phyloP scores from a whole-genome alignment of 768 basidiomycete genomes.

The Pulveroboletus sp. region DNA sequence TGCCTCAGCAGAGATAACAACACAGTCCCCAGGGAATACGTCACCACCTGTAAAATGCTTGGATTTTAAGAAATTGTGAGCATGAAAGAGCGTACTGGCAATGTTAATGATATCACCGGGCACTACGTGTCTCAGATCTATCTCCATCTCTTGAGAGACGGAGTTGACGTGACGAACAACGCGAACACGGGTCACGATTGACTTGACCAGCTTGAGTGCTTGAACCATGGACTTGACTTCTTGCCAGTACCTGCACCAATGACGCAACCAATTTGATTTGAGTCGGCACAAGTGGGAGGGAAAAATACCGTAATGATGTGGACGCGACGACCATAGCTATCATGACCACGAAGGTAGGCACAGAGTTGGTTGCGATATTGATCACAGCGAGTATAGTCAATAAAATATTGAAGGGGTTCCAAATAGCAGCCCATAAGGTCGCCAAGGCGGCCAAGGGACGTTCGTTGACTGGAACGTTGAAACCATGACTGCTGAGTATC shows the following conservation, averaged over 20 bases:
- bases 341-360: constrained; percentile 34
- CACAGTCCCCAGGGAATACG: constrained; percentile 36
- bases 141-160: constrained; percentile 23
- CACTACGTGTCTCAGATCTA: constrained; percentile 31
- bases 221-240: constrained; percentile 34
- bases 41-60: constrained; percentile 24
- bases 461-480: constrained; percentile 29
- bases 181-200: constrained; percentile 32
- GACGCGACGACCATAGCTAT: constrained; percentile 36
- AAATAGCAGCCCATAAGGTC: constrained; percentile 32
- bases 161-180: constrained; percentile 27
- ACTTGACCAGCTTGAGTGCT: constrained; percentile 32
- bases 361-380: constrained; percentile 32
- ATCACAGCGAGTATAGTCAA: constrained; percentile 30
- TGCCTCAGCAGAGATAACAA: constrained; percentile 34
- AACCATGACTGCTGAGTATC: constrained; percentile 22
- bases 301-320: constrained; percentile 27
- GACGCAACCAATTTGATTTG: not conserved
- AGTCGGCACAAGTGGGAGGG: not conserved
- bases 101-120: constrained; percentile 32
- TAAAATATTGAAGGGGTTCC: constrained; percentile 35
- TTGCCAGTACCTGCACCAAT: constrained; percentile 28
- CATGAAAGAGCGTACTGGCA: constrained; percentile 21
- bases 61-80: not conserved
- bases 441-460: constrained; percentile 28